Conservation (phyloP, 164 flowering plant species). For the Litsea cubeba region DNA sequence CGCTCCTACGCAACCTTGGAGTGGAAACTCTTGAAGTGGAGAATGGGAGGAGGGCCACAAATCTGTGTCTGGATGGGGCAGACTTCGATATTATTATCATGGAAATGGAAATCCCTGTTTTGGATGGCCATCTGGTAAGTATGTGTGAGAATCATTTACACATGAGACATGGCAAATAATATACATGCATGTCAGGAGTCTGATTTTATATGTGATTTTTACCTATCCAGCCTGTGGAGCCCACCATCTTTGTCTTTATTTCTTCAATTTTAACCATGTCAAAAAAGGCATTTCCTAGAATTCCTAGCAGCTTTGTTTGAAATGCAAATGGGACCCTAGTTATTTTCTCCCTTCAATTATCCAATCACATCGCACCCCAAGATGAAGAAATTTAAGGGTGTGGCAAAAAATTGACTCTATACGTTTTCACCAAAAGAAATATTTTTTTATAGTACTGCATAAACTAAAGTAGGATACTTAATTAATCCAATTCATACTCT, state of each 20-base stretch:
- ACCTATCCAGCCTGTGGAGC: too few relatives aligned
- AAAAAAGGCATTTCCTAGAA: background rate
- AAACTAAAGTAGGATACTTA: background rate
- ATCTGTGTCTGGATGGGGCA: conserved; percentile 17
- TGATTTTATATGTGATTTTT: too few relatives aligned
- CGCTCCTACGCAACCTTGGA: conserved; percentile 17
- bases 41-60: conserved; percentile 32
- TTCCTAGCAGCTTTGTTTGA: background rate
- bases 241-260: background rate
- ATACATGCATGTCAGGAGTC: background rate
- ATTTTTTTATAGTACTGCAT: background rate
- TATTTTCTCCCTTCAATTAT: too few relatives aligned
- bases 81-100: conserved; percentile 27
- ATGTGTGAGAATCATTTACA: background rate
- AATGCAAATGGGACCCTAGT: too few relatives aligned
- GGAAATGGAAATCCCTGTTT: conserved; percentile 33
- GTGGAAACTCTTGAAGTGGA: conserved; percentile 16
- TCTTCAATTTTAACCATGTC: background rate
- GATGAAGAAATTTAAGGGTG: too few relatives aligned
- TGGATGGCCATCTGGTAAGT: conserved; percentile 31
- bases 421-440: background rate
- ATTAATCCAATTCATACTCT: background rate
- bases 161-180: background rate
- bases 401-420: background rate
- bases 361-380: too few relatives aligned